Conservation (phyloP, 2,329 filamentous ascomycete species). For the Botrytis byssoidea region DNA sequence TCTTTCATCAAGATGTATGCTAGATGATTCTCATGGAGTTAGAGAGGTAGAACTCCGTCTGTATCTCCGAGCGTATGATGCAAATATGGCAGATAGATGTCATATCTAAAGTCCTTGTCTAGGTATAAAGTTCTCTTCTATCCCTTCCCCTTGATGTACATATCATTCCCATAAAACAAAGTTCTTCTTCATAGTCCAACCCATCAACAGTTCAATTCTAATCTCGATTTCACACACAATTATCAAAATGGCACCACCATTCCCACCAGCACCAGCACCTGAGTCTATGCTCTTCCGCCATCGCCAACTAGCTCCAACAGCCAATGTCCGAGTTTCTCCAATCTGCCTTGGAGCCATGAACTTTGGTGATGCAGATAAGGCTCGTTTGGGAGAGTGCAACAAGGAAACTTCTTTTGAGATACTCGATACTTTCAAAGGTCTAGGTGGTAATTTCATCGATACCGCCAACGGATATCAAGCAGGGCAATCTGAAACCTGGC, state of each 20-base stretch:
- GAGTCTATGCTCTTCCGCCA: slow-evolving; percentile 63
- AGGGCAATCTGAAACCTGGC: slow-evolving; percentile 54
- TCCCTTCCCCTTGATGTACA: no score
- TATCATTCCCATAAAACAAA: no score
- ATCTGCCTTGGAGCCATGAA: slow-evolving; percentile 65
- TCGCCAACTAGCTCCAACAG: slow-evolving; percentile 63
- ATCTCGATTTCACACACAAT: not conserved
- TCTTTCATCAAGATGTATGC: not conserved
- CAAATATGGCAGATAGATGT: not conserved
- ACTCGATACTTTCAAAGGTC: slow-evolving; percentile 52
- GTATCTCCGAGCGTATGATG: not conserved
- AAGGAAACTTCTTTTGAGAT: slow-evolving; percentile 57
- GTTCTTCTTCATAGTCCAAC: not conserved
- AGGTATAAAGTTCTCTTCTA: slow-evolving; percentile 4
- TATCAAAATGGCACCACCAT: slow-evolving; percentile 21
- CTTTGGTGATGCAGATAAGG: slow-evolving; percentile 55
- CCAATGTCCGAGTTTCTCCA: slow-evolving; percentile 64
- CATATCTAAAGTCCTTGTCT: not conserved
- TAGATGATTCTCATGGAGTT: not conserved
- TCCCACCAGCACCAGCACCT: slow-evolving; percentile 39
- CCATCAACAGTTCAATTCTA: not conserved
- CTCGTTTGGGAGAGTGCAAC: slow-evolving; percentile 50
- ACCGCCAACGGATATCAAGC: slow-evolving; percentile 57
- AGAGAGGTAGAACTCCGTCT: not conserved
- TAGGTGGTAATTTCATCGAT: slow-evolving; percentile 67